Evolutionary conservation across 164 flowering plant species (phyloP), one percentile per base, ranked within the genome.

Genomic region (Umbellularia californica): DNA sequence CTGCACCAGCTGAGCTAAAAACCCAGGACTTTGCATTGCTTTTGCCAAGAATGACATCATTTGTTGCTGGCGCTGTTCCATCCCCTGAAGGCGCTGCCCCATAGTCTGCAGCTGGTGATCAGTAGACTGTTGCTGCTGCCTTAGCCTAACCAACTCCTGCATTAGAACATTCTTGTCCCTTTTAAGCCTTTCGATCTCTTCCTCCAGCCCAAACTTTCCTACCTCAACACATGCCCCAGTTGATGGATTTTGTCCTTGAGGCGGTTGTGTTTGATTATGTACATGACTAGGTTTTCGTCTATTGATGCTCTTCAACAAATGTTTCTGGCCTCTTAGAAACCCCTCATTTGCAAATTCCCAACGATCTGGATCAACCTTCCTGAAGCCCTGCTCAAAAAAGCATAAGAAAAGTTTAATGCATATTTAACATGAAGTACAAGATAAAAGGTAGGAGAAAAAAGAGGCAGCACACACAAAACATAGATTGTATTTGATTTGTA

Each of bases 311-410:
- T 79, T 92, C 66, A 95, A 85, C 72, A 93, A 79, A 75, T 95
- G 97, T 68, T 90, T 92, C 72, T 93, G 94, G 75, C 96, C 97
- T 81, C 93, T 86, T 72, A 95, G 75, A 72, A 95, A 95, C 19
- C 97, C 95, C 83, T 95, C 99, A 74, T 95, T 95, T 60, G 99
- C 99, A 78, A 95, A 95, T 80, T 95, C 99, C 97, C 97, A 93
- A 47, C 94, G 89, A 74, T 95, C 98, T 27, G 98, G 97, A 84
- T 95, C 97, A 77, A 95, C 97, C 81, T 95, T 95, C 82, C 94
- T 84, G 75, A 95, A 95, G 35, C 98, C 98, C 98, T 95, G 89
- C 74, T 69, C 22, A 47, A 23, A 50, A 24, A 27, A 9, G 7
- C 24, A 23, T 50, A 72, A 69, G 14, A n/a, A 17, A 23, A 69